Evolutionary conservation across 163 green algal species (phyloP).

Genomic region (Prototheca stagnorum): DNA sequence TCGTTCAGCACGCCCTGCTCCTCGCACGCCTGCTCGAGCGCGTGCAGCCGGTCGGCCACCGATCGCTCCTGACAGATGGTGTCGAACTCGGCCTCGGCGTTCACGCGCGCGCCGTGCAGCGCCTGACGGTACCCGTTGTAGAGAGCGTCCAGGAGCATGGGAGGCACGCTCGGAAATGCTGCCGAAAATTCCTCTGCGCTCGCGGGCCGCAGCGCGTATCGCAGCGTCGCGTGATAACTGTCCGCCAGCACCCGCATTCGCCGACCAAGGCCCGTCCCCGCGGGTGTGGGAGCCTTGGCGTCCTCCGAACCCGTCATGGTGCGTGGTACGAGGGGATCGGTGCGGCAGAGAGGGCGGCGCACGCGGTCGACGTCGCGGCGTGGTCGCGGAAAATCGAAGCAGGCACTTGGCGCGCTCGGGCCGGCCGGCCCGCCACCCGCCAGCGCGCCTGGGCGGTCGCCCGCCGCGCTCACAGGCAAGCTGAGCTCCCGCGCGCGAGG

Average conservation of each 20-base stretch:
- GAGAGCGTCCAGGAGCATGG: not conserved
- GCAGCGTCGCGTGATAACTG: conserved; percentile 7
- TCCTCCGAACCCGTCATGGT: too few species aligned
- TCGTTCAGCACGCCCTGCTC: too few species aligned
- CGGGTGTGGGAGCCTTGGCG: too few species aligned
- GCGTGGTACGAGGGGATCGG: too few species aligned
- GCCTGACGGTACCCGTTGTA: conserved; percentile 10
- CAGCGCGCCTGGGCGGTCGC: too few species aligned
- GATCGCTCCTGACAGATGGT: conserved; percentile 16
- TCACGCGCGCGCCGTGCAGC: conserved; percentile 9
- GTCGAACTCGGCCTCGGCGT: conserved; percentile 18
- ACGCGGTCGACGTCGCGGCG: too few species aligned
- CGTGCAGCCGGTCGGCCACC: conserved; percentile 14
- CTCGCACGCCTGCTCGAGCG: conserved; percentile 18
- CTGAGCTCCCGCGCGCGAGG: too few species aligned
- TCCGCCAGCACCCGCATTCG: conserved; percentile 8
- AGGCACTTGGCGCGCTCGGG: too few species aligned
- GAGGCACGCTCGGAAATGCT: not conserved
- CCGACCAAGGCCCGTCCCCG: conserved; percentile 1
- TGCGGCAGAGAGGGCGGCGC: too few species aligned
- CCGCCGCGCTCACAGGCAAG: too few species aligned
- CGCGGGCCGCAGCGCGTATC: conserved; percentile 7
- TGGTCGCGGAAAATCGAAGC: too few species aligned
- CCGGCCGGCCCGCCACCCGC: too few species aligned
- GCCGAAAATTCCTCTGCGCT: conserved; percentile 5